Evolutionary conservation across 805 yeast species (phyloP).

Genomic region (Candida broadrunensis): DNA sequence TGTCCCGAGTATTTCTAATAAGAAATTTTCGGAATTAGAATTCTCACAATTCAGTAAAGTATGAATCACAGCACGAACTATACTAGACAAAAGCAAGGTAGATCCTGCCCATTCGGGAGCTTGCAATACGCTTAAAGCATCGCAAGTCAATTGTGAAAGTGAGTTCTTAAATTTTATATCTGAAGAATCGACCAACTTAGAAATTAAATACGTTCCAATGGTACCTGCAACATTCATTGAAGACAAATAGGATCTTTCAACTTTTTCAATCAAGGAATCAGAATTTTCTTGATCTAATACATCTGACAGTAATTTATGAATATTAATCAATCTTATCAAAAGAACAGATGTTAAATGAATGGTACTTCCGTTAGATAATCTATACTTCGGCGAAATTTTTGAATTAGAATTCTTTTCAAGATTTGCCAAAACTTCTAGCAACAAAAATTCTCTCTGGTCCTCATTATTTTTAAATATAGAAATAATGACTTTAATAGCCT

Average conservation of each 20-base stretch:
- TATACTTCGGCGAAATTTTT: constrained; percentile 17
- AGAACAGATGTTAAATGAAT: neutral
- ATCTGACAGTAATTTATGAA: too few relatives aligned
- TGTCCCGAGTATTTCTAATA: neutral
- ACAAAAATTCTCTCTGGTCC: constrained; percentile 57
- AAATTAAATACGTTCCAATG: neutral
- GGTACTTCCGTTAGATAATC: neutral
- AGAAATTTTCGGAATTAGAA: neutral
- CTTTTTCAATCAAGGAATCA: neutral
- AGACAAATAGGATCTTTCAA: neutral
- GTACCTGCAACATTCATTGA: neutral
- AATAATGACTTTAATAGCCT: constrained; percentile 21
- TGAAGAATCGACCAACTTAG: neutral
- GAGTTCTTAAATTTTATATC: neutral
- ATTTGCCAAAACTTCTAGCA: constrained; percentile 56
- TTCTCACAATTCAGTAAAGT: neutral
- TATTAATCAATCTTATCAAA: neutral
- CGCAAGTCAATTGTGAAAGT: neutral
- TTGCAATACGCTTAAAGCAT: neutral
- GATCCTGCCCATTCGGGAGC: neutral
- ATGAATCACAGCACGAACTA: neutral
- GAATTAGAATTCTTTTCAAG: constrained; percentile 48
- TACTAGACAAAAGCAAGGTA: neutral
- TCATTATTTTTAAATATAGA: constrained; percentile 37
- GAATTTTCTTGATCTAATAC: neutral